Conservation (phyloP, 108 stramenopile species). For the Cyclostephanos invisitatus region DNA sequence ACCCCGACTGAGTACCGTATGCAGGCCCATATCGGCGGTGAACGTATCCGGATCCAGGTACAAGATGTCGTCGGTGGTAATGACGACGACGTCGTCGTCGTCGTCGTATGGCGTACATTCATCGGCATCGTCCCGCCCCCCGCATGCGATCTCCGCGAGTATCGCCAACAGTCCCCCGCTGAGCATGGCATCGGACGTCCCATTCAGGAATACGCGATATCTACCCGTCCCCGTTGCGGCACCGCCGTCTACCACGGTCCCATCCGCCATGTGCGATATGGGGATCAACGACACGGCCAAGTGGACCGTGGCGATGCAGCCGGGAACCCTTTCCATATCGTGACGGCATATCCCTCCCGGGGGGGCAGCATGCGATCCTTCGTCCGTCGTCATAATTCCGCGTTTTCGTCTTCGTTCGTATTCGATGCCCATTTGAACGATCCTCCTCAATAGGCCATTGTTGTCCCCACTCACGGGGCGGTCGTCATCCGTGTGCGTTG, state of each 20-base stretch:
- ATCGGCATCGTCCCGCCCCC: not conserved
- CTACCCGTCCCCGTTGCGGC: no score
- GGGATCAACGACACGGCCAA: conserved; percentile 50
- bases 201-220: conserved; percentile 49
- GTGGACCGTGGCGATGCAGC: conserved; percentile 77
- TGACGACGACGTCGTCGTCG: not conserved
- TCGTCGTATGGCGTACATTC: no score
- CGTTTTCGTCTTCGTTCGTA: conserved; percentile 16
- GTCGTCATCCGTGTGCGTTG: not conserved
- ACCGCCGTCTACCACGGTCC: no score
- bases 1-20: conserved; percentile 58
- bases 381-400: no score
- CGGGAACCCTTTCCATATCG: conserved; percentile 61
- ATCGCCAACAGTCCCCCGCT: conserved; percentile 71
- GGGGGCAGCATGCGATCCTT: not conserved
- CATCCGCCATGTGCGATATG: no score
- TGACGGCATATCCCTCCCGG: not conserved
- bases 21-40: conserved; percentile 60
- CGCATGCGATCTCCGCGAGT: conserved; percentile 34
- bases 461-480: conserved; percentile 5
- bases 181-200: conserved; percentile 74
- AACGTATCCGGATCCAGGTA: conserved; percentile 53
- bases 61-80: conserved; percentile 51
- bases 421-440: conserved; percentile 35
- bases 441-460: conserved; percentile 19